Evolutionary conservation across 768 basidiomycete genomes (phyloP).

Genomic region (Tricholoma flavovirens): DNA sequence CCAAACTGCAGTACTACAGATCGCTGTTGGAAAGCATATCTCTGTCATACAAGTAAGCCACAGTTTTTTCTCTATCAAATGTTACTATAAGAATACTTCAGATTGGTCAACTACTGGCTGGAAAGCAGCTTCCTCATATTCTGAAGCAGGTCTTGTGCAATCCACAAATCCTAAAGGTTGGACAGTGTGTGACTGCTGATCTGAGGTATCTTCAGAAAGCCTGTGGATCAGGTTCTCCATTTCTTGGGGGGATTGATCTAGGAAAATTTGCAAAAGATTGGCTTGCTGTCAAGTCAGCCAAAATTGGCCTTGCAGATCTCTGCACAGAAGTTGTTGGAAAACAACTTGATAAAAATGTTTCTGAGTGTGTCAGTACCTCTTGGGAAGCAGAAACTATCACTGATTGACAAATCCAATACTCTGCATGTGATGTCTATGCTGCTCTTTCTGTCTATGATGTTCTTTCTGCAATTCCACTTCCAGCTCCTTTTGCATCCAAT

Average conservation of each 20-base stretch:
- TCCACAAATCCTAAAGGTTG: too few relatives aligned
- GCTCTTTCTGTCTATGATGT: too few relatives aligned
- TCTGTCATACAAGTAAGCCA: too few relatives aligned
- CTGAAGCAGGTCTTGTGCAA: too few relatives aligned
- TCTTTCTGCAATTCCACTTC: not conserved
- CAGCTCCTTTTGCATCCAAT: not conserved
- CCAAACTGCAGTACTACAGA: too few relatives aligned
- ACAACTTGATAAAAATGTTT: slow-evolving; percentile 17
- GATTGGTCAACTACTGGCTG: too few relatives aligned
- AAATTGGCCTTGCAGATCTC: slow-evolving; percentile 25
- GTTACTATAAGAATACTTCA: too few relatives aligned
- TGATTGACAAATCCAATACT: slow-evolving; percentile 15
- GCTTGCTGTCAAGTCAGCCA: slow-evolving; percentile 11
- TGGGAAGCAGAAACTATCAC: slow-evolving; percentile 14
- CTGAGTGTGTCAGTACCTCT: slow-evolving; percentile 12
- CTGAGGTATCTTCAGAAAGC: not conserved
- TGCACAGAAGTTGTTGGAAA: slow-evolving; percentile 19
- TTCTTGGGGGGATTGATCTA: too few relatives aligned
- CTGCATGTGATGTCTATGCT: slow-evolving; percentile 3
- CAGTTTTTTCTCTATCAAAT: too few relatives aligned
- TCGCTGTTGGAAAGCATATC: too few relatives aligned
- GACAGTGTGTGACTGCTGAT: not conserved
- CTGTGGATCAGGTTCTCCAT: not conserved
- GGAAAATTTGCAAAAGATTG: slow-evolving; percentile 5
- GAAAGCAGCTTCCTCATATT: too few relatives aligned